Evolutionary conservation across 192 early-diverging fungal species (phyloP).

Genomic region (Coemansia sp.): DNA sequence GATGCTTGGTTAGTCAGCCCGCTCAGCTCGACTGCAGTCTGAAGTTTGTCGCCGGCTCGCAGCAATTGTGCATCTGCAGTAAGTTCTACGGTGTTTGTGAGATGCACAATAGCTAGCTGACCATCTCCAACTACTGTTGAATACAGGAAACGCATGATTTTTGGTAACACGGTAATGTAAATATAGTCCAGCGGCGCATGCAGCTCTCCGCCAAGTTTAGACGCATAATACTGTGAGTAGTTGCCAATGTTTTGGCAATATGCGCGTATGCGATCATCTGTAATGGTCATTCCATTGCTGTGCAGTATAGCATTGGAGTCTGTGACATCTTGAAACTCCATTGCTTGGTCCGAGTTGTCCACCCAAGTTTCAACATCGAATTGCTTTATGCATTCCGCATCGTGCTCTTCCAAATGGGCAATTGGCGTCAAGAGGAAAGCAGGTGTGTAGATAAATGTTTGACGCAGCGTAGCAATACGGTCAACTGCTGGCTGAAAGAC

Average conservation of each 20-base stretch:
- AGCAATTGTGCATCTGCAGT: slow-evolving; percentile 62
- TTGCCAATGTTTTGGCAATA: slow-evolving; percentile 26
- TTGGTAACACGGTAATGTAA: slow-evolving; percentile 75
- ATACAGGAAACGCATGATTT: slow-evolving; percentile 74
- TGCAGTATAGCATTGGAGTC: not conserved
- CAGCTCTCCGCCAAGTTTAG: slow-evolving; percentile 37
- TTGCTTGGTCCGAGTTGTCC: slow-evolving; percentile 9
- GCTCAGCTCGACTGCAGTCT: slow-evolving; percentile 15
- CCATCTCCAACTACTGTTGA: slow-evolving; percentile 85
- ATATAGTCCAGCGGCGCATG: slow-evolving; percentile 88
- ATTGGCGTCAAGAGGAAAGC: slow-evolving; percentile 16
- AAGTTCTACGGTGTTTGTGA: slow-evolving; percentile 79
- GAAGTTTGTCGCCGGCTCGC: slow-evolving; percentile 59
- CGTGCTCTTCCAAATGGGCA: not conserved
- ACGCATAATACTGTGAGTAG: too few relatives aligned
- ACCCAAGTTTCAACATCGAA: slow-evolving; percentile 14
- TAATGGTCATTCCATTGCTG: slow-evolving; percentile 6
- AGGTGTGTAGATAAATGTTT: slow-evolving; percentile 11
- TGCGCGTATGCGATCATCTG: not conserved
- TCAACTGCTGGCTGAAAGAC: slow-evolving; percentile 43
- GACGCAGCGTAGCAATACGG: slow-evolving; percentile 36
- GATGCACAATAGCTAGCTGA: slow-evolving; percentile 79
- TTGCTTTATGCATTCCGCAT: not conserved
- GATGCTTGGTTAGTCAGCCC: slow-evolving; percentile 75
- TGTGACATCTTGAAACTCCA: slow-evolving; percentile 6